Evolutionary conservation across 805 yeast genomes (phyloP).

Genomic region (Wickerhamiella allomyrinae): DNA sequence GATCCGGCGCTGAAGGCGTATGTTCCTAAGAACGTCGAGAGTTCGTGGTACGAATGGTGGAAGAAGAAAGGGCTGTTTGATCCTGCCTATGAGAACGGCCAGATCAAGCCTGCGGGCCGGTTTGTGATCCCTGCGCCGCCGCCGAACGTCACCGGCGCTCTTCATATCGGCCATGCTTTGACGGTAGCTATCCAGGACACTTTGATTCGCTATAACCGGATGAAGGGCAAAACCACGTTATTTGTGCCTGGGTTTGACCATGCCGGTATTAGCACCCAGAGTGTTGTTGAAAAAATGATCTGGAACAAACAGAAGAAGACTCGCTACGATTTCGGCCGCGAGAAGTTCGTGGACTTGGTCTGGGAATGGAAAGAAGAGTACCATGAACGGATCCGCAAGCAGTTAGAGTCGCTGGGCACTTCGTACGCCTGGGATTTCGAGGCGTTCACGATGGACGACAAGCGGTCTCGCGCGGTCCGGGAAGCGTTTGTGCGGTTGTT

Average conservation of each 20-base stretch:
- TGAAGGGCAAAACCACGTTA: conserved; percentile 89
- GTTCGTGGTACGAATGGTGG: conserved; percentile 99
- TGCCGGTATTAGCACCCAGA: conserved; percentile 98
- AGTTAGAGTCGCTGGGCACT: conserved; percentile 80
- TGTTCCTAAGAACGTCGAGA: conserved; percentile 82
- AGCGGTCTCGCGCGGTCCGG: conserved; percentile 60
- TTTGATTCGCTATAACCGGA: conserved; percentile 83
- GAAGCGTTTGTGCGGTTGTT: conserved; percentile 86
- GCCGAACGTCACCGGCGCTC: conserved; percentile 96
- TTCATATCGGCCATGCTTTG: conserved; percentile 96
- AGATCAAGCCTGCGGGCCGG: conserved; percentile 63
- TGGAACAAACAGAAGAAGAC: conserved; percentile 81
- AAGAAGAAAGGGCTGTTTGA: conserved; percentile 70
- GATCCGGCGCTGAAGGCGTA: conserved; percentile 91
- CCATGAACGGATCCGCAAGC: conserved; percentile 71
- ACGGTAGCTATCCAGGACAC: conserved; percentile 92
- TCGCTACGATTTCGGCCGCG: conserved; percentile 92
- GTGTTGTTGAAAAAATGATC: conserved; percentile 91
- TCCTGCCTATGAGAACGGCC: conserved; percentile 70
- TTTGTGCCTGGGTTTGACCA: conserved; percentile 96
- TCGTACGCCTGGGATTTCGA: conserved; percentile 95
- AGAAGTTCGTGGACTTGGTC: conserved; percentile 69
- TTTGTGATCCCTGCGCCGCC: conserved; percentile 98
- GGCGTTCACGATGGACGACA: conserved; percentile 81
- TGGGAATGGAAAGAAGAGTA: conserved; percentile 99